phyloP scores from a whole-genome alignment of 2,329 filamentous ascomycete species.

The Fusarium fujikuroi region DNA sequence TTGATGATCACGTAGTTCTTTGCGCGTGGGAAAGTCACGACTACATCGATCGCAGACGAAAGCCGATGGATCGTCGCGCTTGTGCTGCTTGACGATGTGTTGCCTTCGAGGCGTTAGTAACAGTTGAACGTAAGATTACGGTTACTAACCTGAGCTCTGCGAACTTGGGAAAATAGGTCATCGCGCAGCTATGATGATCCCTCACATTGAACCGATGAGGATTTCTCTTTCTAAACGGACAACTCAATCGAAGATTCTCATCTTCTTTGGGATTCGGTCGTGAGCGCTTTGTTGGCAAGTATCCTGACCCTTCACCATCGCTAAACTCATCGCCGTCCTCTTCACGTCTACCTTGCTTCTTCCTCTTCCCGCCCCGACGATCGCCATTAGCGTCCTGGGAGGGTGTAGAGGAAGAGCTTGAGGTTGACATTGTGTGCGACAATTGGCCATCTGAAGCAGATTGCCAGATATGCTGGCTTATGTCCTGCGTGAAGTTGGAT shows the following conservation, averaged over 20 bases:
- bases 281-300: slow-evolving; percentile 45
- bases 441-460: slow-evolving; percentile 44
- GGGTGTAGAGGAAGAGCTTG: slow-evolving; percentile 47
- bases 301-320: slow-evolving; percentile 49
- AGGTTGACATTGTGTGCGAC: slow-evolving; percentile 47
- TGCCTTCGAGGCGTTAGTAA: slow-evolving; percentile 45
- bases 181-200: slow-evolving; percentile 57
- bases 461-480: slow-evolving; percentile 50
- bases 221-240: slow-evolving; percentile 58
- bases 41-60: slow-evolving; percentile 56
- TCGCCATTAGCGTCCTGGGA: slow-evolving; percentile 44
- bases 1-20: slow-evolving; percentile 54
- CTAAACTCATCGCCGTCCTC: slow-evolving; percentile 50
- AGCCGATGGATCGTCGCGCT: slow-evolving; percentile 54
- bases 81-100: slow-evolving; percentile 57
- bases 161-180: slow-evolving; percentile 56
- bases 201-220: slow-evolving; percentile 58
- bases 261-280: slow-evolving; percentile 50
- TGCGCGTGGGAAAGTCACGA: slow-evolving; percentile 52
- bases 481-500: slow-evolving; percentile 48
- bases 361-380: slow-evolving; percentile 48
- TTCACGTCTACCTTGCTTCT: slow-evolving; percentile 48
- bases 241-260: slow-evolving; percentile 54
- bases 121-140: accelerated
- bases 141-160: slow-evolving; percentile 51